Percentiles rank a stretch among this genome's conserved stretches.
These are phyloP conservation scores for Phytophthora idaei DNA, from an alignment of 352 stramenopile genomes.

Conservation along the genomic window DNA sequence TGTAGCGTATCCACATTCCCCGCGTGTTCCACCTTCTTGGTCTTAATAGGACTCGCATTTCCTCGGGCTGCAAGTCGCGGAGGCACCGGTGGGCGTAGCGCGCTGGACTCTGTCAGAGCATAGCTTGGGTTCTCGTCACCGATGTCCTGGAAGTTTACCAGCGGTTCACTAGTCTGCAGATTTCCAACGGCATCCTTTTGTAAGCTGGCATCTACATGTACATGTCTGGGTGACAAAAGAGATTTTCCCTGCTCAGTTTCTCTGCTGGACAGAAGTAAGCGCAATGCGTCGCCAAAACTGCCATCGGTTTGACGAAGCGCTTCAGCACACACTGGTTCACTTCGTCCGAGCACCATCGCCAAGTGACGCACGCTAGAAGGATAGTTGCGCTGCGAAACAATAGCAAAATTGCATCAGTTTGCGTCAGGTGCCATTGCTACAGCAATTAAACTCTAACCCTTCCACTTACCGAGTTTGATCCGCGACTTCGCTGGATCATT, in stretches of 20 bases:
- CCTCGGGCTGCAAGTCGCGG: constrained; percentile 31
- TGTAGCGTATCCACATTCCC: constrained; percentile 12
- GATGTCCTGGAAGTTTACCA: constrained; percentile 71
- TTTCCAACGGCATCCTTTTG: not conserved
- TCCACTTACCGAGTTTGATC: constrained; percentile 20
- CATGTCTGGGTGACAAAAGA: constrained; percentile 15
- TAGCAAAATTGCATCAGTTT: constrained; percentile 11
- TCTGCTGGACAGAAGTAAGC: constrained; percentile 57
- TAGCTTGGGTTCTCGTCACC: constrained; percentile 86
- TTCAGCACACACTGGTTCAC: constrained; percentile 59
- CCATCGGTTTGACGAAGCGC: constrained; percentile 58
- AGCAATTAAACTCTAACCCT: not conserved
- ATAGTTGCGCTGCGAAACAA: constrained; percentile 33
- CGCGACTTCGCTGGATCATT: constrained; percentile 19
- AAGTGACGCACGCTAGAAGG: constrained; percentile 54
- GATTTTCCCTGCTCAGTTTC: constrained; percentile 40
- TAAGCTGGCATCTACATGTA: not conserved
- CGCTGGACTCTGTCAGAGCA: constrained; percentile 64
- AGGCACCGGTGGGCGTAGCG: constrained; percentile 19
- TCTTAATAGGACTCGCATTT: constrained; percentile 51
- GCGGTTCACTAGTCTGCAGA: constrained; percentile 14
- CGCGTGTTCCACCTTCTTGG: constrained; percentile 38
- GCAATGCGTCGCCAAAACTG: constrained; percentile 56
- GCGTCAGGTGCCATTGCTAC: constrained; percentile 1
- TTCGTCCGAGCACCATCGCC: constrained; percentile 51